Base-by-base conservation (phyloP, 208 protist genomes). In the Leishmania tropica region DNA sequence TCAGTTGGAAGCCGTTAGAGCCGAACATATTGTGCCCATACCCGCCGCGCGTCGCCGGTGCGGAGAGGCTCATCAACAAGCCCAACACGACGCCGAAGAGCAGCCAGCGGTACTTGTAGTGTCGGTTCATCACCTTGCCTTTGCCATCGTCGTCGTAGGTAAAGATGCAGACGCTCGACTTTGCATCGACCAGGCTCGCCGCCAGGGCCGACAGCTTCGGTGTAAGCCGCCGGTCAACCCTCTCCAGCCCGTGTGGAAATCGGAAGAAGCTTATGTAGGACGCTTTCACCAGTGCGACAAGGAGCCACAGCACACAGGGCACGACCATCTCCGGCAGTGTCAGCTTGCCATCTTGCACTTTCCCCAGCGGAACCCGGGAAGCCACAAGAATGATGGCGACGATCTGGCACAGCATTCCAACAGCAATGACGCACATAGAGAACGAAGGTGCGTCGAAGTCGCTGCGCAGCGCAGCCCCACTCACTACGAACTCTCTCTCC, bases 401-500 rank as follows among this genome's bases (percentile, higher is more conserved):
- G 11, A 95, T 78, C 64, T 90, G 83, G 76, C 86, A 93, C 54
- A 81, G 80, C 31, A 95, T 73, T 45, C 83, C 94, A 8, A 93
- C 40, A 3, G 89, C 82, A 28, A 88, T 87, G 35, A 87, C 56
- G 77, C 76, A 92, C 11, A 97, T 64, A 1, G 88, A 90, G 37
- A 78, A 80, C 13, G 83, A 83, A n/a, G 92, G 92, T 2, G 88
- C 80, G 47, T 95, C 86, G 78, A 95, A 95, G 80, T 87, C 84
- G 42, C 84, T 85, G 70, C 88, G 83, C n/a, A 97, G 87, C 21
- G 87, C 85, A 3, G 92, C 94, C 42, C 94, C 94, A 74, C 92
- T 95, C 21, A 95, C 91, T 24, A 97, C 92, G 76, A 94, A 97
- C 84, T 95, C 91, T 19, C 94, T 84, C 85, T 97, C 92, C 84